Evolutionary conservation across 192 early-diverging fungal species (phyloP).

Genomic region (Kappamyces sp.): DNA sequence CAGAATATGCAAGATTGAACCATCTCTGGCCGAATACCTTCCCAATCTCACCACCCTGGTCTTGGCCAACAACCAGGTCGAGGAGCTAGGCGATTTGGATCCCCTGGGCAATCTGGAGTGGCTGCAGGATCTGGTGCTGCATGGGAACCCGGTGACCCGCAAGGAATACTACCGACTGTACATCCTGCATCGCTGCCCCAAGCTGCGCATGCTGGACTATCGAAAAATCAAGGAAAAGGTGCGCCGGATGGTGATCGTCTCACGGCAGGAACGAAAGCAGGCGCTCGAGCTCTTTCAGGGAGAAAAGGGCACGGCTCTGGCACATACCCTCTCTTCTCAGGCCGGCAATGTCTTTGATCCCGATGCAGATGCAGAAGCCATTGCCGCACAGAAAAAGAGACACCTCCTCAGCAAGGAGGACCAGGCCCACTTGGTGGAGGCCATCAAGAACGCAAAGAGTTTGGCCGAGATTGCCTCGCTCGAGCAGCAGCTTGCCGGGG

Average conservation of each 20-base stretch:
- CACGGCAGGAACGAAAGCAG: slow-evolving; percentile 68
- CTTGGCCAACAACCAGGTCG: slow-evolving; percentile 79
- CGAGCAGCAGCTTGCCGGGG: slow-evolving; percentile 59
- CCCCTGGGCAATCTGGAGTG: slow-evolving; percentile 45
- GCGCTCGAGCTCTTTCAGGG: slow-evolving; percentile 73
- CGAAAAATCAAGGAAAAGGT: slow-evolving; percentile 65
- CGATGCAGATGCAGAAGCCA: slow-evolving; percentile 73
- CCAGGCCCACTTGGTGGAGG: slow-evolving; percentile 64
- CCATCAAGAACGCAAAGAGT: slow-evolving; percentile 66
- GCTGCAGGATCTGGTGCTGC: slow-evolving; percentile 61
- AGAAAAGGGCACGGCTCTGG: slow-evolving; percentile 52
- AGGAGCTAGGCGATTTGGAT: slow-evolving; percentile 81
- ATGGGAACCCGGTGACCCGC: slow-evolving; percentile 82
- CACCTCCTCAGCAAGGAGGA: slow-evolving; percentile 60
- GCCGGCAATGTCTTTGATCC: slow-evolving; percentile 80
- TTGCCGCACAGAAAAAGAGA: slow-evolving; percentile 41
- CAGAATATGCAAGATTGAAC: slow-evolving; percentile 76
- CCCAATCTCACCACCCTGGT: slow-evolving; percentile 77
- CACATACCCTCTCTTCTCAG: slow-evolving; percentile 41
- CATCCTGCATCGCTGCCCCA: slow-evolving; percentile 74
- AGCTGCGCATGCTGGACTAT: slow-evolving; percentile 82
- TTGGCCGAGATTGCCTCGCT: slow-evolving; percentile 69
- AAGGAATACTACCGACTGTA: slow-evolving; percentile 78
- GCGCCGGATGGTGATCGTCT: too few species aligned
- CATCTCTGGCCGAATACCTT: slow-evolving; percentile 52